Conservation (phyloP, 257 asterid genomes). For the Haberlea rhodopensis region DNA sequence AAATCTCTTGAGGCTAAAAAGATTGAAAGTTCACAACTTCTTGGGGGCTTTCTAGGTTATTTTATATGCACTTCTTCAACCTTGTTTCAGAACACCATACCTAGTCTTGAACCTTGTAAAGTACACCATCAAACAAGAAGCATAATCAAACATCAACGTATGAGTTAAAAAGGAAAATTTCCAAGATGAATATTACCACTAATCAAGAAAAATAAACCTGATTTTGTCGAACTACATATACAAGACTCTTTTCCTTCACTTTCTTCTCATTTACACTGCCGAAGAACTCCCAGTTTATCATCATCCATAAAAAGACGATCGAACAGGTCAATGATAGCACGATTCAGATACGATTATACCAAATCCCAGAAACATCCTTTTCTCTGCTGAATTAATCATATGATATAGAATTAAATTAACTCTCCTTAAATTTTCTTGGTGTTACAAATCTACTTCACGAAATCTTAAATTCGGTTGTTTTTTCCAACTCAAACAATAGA, state of each 20-base stretch:
- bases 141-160: neutral
- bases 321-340: slow-evolving; percentile 25
- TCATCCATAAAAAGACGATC: neutral
- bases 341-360: slow-evolving; percentile 26
- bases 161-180: no score
- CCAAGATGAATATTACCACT: neutral
- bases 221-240: no score
- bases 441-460: slow-evolving; percentile 30
- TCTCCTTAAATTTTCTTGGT: neutral
- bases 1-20: neutral
- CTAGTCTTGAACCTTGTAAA: neutral
- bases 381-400: slow-evolving; percentile 15
- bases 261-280: neutral
- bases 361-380: slow-evolving; percentile 36
- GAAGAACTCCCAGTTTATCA: neutral
- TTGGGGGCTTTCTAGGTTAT: neutral
- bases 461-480: slow-evolving; percentile 30
- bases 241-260: neutral
- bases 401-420: slow-evolving; percentile 14
- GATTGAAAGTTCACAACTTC: neutral
- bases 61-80: neutral
- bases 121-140: neutral
- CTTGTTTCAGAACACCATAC: neutral
- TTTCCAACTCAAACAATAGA: slow-evolving; percentile 34
- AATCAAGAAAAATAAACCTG: neutral